Evolutionary conservation across 2,329 filamentous ascomycete species (phyloP), one percentile per base, ranked within the genome.

Genomic region (Aspergillus sclerotialis): DNA sequence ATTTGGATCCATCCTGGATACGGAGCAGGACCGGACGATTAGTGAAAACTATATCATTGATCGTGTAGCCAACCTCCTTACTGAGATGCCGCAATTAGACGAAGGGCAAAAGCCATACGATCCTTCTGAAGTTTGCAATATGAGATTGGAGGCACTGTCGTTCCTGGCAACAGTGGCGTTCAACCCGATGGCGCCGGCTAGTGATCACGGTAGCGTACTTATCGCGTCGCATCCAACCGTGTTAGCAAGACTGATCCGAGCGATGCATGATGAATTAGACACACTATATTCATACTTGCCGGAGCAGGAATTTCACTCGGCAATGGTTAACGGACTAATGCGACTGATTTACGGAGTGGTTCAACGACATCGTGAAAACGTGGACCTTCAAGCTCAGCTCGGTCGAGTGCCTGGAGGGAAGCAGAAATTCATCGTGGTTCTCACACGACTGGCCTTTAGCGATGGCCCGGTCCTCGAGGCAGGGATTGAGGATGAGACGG

Each of bases 361-460:
- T 10, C 72, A 64, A 2, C 64, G 57, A 13, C 84, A 88, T 52
- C 73, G 82, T 4, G 64, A 73, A 13, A 63, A 69, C 15, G 69
- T 81, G 47, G 76, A 90, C 45, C 76, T 93, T 42, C 73, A 78
- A 31, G 72, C 75, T 31, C 93, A 90, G 56, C 68, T 94, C 4
- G 70, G 73, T 0, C 73, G 75, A 7, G 75, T 84, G 0, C 72
- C 77, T 4, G 85, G 86, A 3, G 84, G 81, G 0, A 76, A 78
- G 33, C 87, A 94, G 52, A 87, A 88, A 33, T 90, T 93, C 50
- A 68, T 93, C 1, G 75, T 95, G 7, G 78, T 79, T 2, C 66
- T 98, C 28, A 88, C 86, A 0, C 68, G 90, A 27, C 65, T 96
- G n/a, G 87, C 85, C 0, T 95, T 94, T 56, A 81, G 78, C 5